Conservation (phyloP, 768 basidiomycete genomes). For the Melanogaster broomeanus region DNA sequence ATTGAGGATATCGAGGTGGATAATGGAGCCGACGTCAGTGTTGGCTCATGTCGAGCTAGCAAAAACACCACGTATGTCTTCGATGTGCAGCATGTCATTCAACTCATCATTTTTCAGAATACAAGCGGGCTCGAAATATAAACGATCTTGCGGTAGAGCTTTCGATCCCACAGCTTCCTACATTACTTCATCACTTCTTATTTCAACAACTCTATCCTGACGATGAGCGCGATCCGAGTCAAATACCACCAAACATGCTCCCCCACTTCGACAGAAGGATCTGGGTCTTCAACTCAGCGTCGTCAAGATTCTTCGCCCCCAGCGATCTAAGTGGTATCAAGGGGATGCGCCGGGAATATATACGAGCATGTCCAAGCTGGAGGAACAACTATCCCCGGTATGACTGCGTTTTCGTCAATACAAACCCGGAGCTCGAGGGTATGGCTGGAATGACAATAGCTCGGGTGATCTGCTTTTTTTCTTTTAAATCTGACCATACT, state of each 20-base stretch:
- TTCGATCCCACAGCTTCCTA: neutral
- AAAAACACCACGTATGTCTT: neutral
- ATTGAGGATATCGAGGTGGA: too few relatives aligned
- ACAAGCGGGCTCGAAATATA: neutral
- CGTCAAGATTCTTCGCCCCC: slow-evolving; percentile 24
- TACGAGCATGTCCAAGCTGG: slow-evolving; percentile 23
- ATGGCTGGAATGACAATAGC: slow-evolving; percentile 21
- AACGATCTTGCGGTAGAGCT: neutral
- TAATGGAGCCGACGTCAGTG: neutral
- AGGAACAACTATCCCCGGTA: neutral
- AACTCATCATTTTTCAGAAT: neutral
- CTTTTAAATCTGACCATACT: neutral
- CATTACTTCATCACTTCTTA: neutral
- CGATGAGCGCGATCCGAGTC: neutral
- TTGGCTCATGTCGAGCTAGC: neutral
- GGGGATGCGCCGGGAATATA: slow-evolving; percentile 27
- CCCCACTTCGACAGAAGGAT: slow-evolving; percentile 3
- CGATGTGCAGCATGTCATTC: neutral
- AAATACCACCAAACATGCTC: neutral
- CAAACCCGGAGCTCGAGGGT: slow-evolving; percentile 4
- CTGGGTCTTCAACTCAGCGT: slow-evolving; percentile 23
- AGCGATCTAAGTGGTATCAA: slow-evolving; percentile 26
- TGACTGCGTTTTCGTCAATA: slow-evolving; percentile 26
- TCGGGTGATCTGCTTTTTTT: slow-evolving; percentile 19
- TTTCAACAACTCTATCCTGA: slow-evolving; percentile 6